Conservation (phyloP, 116 monocot species). For the Thalassia testudinum region DNA sequence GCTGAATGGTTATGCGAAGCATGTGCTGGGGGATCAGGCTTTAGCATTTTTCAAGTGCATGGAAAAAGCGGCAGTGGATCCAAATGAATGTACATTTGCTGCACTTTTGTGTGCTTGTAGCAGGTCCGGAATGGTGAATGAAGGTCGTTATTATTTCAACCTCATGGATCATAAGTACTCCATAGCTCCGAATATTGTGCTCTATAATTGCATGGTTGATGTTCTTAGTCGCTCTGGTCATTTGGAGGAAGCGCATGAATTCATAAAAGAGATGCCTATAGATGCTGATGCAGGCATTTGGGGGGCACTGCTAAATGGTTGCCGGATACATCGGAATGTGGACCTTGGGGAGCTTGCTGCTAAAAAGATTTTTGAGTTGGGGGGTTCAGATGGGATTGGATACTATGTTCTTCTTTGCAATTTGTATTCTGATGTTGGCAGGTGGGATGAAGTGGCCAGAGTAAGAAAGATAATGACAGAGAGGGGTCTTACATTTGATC, state of each 20-base stretch:
- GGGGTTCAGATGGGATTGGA: conserved; percentile 13
- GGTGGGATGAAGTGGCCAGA: conserved; percentile 24
- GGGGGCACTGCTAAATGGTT: conserved; percentile 61
- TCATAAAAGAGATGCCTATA: conserved; percentile 48
- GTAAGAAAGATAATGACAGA: conserved; percentile 37
- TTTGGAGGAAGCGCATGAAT: conserved; percentile 27
- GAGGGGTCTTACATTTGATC: conserved; percentile 21
- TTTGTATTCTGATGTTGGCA: conserved; percentile 24
- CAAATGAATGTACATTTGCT: conserved; percentile 36
- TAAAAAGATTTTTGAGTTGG: conserved; percentile 8
- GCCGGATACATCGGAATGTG: conserved; percentile 51
- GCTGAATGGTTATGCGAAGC: no score
- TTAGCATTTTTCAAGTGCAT: conserved; percentile 26
- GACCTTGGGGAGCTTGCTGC: conserved; percentile 48
- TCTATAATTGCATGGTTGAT: conserved; percentile 77
- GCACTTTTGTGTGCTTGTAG: conserved; percentile 56
- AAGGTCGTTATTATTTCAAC: conserved; percentile 37
- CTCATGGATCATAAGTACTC: conserved; percentile 25
- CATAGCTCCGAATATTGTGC: conserved; percentile 38
- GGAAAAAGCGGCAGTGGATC: conserved; percentile 2
- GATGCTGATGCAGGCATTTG: conserved; percentile 48
- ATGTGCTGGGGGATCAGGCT: conserved; percentile 43
- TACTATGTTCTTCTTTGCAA: conserved; percentile 56
- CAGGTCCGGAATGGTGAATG: conserved; percentile 35
- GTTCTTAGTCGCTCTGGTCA: conserved; percentile 65